Evolutionary conservation across 73 alveolate species (phyloP).

Genomic region (Effrenium voratum): DNA sequence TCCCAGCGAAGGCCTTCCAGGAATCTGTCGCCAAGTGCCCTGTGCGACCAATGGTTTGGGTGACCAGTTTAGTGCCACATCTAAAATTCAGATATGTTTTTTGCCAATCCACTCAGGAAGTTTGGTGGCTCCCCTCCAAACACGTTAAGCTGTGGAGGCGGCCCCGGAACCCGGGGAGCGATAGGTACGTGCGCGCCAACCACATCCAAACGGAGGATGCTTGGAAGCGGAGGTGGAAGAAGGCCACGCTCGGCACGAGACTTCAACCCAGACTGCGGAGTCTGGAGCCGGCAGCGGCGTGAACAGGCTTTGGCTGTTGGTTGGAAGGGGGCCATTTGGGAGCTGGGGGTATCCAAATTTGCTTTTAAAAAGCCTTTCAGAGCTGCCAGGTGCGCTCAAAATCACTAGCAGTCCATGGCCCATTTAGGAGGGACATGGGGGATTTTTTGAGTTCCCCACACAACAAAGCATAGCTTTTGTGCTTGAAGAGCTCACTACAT

Average conservation of each 20-base stretch:
- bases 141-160: not conserved
- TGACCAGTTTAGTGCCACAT: not conserved
- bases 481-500: too few species aligned
- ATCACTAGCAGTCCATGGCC: too few species aligned
- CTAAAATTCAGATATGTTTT: not conserved
- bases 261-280: not conserved
- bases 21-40: not conserved
- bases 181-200: conserved; percentile 34
- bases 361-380: too few species aligned
- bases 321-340: too few species aligned
- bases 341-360: too few species aligned
- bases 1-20: not conserved
- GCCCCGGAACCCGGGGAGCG: not conserved
- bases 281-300: too few species aligned
- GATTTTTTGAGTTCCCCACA: too few species aligned
- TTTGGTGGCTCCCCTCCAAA: not conserved
- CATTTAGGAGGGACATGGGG: too few species aligned
- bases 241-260: conserved; percentile 26
- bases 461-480: too few species aligned
- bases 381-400: too few species aligned
- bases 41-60: not conserved
- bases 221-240: conserved; percentile 61
- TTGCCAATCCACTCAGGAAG: not conserved
- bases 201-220: conserved; percentile 78
- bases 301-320: too few species aligned